Percentiles rank a stretch among this genome's conserved stretches.
These are phyloP conservation scores for Leccinum subgranulosum DNA, from an alignment of 768 basidiomycete species.

Conservation along the genomic window DNA sequence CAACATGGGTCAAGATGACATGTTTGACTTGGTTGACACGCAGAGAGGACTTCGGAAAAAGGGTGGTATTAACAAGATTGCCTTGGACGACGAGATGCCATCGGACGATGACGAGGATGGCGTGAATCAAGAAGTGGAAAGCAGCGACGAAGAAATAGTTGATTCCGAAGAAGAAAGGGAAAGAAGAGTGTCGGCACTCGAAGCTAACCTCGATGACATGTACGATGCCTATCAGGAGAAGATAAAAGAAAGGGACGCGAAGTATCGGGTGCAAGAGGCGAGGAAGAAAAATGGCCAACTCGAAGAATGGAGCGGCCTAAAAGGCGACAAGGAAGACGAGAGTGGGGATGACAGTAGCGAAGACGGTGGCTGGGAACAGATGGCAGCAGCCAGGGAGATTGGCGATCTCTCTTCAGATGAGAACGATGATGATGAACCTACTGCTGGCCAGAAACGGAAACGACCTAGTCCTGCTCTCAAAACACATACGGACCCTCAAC, in stretches of 20 bases:
- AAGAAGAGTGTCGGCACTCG: slow-evolving; percentile 57
- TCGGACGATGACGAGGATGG: slow-evolving; percentile 38
- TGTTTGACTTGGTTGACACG: slow-evolving; percentile 78
- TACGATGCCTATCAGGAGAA: slow-evolving; percentile 86
- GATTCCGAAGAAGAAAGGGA: slow-evolving; percentile 73
- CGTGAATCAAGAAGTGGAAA: slow-evolving; percentile 24
- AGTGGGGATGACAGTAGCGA: slow-evolving; percentile 40
- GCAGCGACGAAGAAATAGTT: slow-evolving; percentile 42
- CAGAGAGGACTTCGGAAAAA: slow-evolving; percentile 45
- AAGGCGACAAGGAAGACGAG: slow-evolving; percentile 36
- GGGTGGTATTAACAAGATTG: slow-evolving; percentile 37
- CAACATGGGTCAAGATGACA: slow-evolving; percentile 73
- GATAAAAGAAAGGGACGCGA: slow-evolving; percentile 79
- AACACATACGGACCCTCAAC: slow-evolving; percentile 33
- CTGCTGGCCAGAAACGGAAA: slow-evolving; percentile 41
- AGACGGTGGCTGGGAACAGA: slow-evolving; percentile 69
- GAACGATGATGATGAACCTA: slow-evolving; percentile 38
- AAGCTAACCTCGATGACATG: slow-evolving; percentile 83
- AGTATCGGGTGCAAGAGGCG: slow-evolving; percentile 80
- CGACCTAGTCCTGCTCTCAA: slow-evolving; percentile 36
- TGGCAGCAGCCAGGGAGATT: slow-evolving; percentile 52
- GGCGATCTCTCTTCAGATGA: slow-evolving; percentile 52
- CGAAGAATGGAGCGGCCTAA: slow-evolving; percentile 82
- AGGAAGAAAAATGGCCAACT: slow-evolving; percentile 68
- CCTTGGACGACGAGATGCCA: slow-evolving; percentile 41